A percentile compares a stretch with the other conserved stretches of the same genome.
These are phyloP conservation scores for Vanderwaltozyma polyspora DNA, from an alignment of 805 yeast genomes.

Conservation along the genomic window DNA sequence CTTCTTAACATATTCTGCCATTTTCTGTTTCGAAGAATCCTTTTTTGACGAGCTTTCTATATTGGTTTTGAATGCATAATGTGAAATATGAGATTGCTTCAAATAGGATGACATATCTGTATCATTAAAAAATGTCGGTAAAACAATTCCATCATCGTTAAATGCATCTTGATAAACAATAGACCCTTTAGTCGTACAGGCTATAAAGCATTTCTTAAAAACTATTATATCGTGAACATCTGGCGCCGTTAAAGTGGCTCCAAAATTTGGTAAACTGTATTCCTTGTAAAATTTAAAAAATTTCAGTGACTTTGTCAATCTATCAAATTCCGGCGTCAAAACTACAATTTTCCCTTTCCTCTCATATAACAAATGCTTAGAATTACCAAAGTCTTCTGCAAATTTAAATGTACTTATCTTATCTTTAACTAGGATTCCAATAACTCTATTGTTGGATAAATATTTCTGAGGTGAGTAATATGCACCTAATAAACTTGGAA, in stretches of 20 bases:
- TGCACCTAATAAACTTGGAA: constrained; percentile 52
- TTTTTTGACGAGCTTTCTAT: constrained; percentile 16
- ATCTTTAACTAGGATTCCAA: constrained; percentile 43
- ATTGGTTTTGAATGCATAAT: constrained; percentile 12
- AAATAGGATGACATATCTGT: constrained; percentile 7
- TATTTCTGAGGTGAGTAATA: constrained; percentile 35
- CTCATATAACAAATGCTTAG: constrained; percentile 47
- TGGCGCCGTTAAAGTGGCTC: constrained; percentile 41
- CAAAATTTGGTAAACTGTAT: constrained; percentile 45
- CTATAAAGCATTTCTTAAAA: constrained; percentile 54
- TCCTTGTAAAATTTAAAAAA: constrained; percentile 39
- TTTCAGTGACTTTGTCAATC: constrained; percentile 22
- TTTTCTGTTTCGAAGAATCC: constrained; percentile 21
- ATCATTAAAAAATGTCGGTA: constrained; percentile 47
- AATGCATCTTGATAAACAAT: constrained; percentile 44
- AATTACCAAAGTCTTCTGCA: constrained; percentile 55
- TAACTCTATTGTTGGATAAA: constrained; percentile 25
- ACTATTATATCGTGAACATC: constrained; percentile 53
- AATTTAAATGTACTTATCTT: constrained; percentile 51
- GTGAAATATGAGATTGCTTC: constrained; percentile 13
- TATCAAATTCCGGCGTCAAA: constrained; percentile 28
- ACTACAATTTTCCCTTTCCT: constrained; percentile 37
- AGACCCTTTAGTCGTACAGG: constrained; percentile 57
- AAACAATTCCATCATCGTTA: constrained; percentile 41
- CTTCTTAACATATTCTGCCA: constrained; percentile 29